Base-by-base conservation (phyloP, 116 monocot genomes). In the Posidonia oceanica region DNA sequence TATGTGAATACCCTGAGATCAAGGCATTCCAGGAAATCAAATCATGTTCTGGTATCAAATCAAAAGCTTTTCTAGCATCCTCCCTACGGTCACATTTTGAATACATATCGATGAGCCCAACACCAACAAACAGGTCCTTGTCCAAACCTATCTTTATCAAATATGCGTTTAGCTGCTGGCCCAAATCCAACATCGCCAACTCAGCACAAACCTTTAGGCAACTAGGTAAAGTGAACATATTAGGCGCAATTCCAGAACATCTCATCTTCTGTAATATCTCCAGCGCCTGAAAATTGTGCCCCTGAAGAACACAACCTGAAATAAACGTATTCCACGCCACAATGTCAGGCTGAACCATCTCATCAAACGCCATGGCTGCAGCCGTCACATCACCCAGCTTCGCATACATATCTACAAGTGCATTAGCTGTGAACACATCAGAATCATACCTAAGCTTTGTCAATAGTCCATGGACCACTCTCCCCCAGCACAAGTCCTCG, bases 61-160 rank as follows among this genome's bases (percentile, higher is more conserved):
- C 39, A 21, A 94, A 94, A 20, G 73, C 81, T 64, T 70, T 81
- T 48, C 29, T 72, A 0, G 94, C 84, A 55, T 84, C 83, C 52
- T 56, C 72, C 7, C 61, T 68, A 13, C n/a, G 18, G 1, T 63
- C 78, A 41, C 83, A 81, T 66, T 94, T 89, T 7, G 85, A 74
- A 67, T 89, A 94, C 80, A 94, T 78, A 72, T 94, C 94, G 12
- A 94, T 83, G 53, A 94, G 86, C 4, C 87, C 89, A 12, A 86
- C 86, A 16, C 83, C 77, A n/a, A 94, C 73, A 63, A 73, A 87
- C 18, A 59, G 15, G 36, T 89, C 89, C 2, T 64, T 74, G 52
- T 76, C 75, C 17, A 70, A 71, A 16, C 80, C 78, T 3, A 70
- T 44, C 69, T 89, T 89, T 37, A 89, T 75, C 71, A 79, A 72